Evolutionary conservation across 352 stramenopile genomes (phyloP).

Genomic region (Phytophthora pistaciae): DNA sequence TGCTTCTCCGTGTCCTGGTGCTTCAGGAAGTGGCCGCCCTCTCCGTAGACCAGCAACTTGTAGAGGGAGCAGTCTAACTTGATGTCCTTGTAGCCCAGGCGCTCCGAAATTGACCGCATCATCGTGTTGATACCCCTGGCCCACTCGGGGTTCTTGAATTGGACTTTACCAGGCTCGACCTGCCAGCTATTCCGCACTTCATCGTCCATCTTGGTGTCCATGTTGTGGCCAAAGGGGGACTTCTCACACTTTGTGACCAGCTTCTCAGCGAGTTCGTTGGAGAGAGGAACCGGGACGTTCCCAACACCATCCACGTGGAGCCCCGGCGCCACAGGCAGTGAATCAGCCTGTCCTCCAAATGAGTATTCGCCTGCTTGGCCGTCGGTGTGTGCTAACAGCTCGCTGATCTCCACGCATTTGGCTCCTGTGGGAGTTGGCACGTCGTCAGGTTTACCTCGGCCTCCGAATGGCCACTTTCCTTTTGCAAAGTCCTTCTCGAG

Average conservation of each 20-base stretch:
- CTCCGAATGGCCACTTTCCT: constrained; percentile 19
- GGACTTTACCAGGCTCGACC: constrained; percentile 7
- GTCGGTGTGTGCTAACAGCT: constrained; percentile 11
- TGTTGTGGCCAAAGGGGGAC: constrained; percentile 20
- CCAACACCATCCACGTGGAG: neutral
- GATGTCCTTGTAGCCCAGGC: constrained; percentile 15
- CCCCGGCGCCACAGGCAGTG: constrained; percentile 1
- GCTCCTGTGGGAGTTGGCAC: constrained; percentile 3
- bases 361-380: constrained; percentile 18
- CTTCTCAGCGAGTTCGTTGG: constrained; percentile 10
- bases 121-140: too few relatives aligned
- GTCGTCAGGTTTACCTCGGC: neutral
- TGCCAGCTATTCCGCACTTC: constrained; percentile 19
- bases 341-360: constrained; percentile 18
- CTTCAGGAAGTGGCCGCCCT: constrained; percentile 46
- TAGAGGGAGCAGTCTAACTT: constrained; percentile 27
- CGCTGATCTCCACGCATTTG: constrained; percentile 9
- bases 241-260: constrained; percentile 21
- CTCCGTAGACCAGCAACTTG: constrained; percentile 62
- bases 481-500: constrained; percentile 7
- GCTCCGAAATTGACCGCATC: neutral
- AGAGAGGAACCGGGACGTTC: too few relatives aligned
- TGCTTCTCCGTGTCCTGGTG: constrained; percentile 69
- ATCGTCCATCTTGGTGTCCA: constrained; percentile 16
- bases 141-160: constrained; percentile 11